Base-by-base conservation (phyloP, 768 basidiomycete genomes). In the Chlorophyllum brunneum region DNA sequence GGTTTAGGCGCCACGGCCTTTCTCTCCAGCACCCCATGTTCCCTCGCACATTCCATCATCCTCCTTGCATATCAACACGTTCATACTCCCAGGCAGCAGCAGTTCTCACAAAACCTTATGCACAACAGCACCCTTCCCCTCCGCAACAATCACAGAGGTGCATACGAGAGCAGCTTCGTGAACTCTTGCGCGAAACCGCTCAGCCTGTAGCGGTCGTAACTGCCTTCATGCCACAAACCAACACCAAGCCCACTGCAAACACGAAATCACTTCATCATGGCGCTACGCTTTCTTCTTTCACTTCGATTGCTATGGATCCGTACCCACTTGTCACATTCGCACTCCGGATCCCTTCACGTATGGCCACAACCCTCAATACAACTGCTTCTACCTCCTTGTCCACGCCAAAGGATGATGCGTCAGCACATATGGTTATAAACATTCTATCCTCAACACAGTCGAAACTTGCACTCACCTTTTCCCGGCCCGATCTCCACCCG, bases 271-370 rank as follows among this genome's bases (percentile, higher is more conserved):
- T 46, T n/a, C 36, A 79, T 61, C 94, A 97, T 66, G 94, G 95
- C 58, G 92, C 93, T 18, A 98, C 95, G 1, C 76, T 98, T 27
- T 95, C 95, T 7, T 95, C 93, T 0, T 93, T 98, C 65, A 83
- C 92, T 18, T 93, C 92, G 24, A 83, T 98, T 62, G 83, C 95
- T 2, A 82, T 98, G 76, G 82, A 92, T 58, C 95, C 95, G 1
- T 73, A 83, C 58, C 92, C 94, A 0, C 79, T 97, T 51, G 80
- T 98, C 61, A 80, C 92, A 0, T 98, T 98, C 66, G 86, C 93
- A 15, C 77, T 98, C 16, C 86, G 92, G 29, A 76, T 92, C 15
- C 95, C 95, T 3, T 95, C 93, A 0, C 78, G 92, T 3, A 89
- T 95, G 82, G 92, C 93, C 0, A 69, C 74, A 2, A 70, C 80